phyloP scores from a whole-genome alignment of 2,329 filamentous ascomycete genomes.

The Calonectria pauciramosa region DNA sequence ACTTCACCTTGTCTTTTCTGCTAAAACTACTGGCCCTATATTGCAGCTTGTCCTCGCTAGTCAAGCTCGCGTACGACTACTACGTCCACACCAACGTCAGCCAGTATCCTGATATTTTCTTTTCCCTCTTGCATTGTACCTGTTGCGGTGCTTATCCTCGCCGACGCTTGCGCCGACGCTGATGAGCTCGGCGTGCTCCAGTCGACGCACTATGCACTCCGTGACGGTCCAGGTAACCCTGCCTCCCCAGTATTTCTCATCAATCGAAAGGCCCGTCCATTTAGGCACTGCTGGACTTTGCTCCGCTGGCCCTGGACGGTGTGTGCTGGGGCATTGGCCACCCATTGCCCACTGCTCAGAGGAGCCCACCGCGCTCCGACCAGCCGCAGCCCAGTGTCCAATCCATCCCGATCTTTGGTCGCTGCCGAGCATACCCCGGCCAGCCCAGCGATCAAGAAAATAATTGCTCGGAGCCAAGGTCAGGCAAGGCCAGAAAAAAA shows the following conservation, averaged over 20 bases:
- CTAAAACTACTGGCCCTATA: background rate
- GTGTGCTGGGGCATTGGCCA: slow-evolving; percentile 44
- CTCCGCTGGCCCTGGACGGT: slow-evolving; percentile 24
- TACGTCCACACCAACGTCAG: slow-evolving; percentile 18
- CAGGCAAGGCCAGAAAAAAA: slow-evolving; percentile 22
- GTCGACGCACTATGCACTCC: slow-evolving; percentile 6
- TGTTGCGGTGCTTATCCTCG: slow-evolving; percentile 33
- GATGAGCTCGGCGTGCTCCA: slow-evolving; percentile 28
- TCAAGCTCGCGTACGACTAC: background rate
- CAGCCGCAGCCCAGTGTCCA: slow-evolving; percentile 30
- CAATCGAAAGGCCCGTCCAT: slow-evolving; percentile 8
- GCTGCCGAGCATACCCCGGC: slow-evolving; percentile 25
- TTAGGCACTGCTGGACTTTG: slow-evolving; percentile 36
- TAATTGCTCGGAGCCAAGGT: slow-evolving; percentile 4
- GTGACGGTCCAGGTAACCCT: slow-evolving; percentile 16
- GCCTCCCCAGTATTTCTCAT: slow-evolving; percentile 27
- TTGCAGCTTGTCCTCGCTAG: background rate
- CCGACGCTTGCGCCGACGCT: slow-evolving; percentile 19
- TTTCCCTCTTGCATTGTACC: slow-evolving; percentile 16
- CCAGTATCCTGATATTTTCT: slow-evolving; percentile 13
- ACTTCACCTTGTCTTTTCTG: background rate
- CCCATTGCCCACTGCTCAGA: slow-evolving; percentile 28
- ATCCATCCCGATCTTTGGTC: slow-evolving; percentile 33
- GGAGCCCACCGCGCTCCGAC: slow-evolving; percentile 35
- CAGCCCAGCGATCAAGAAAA: slow-evolving; percentile 8